phyloP scores from a whole-genome alignment of 805 yeast genomes.

The Blastobotrys muscicola region DNA sequence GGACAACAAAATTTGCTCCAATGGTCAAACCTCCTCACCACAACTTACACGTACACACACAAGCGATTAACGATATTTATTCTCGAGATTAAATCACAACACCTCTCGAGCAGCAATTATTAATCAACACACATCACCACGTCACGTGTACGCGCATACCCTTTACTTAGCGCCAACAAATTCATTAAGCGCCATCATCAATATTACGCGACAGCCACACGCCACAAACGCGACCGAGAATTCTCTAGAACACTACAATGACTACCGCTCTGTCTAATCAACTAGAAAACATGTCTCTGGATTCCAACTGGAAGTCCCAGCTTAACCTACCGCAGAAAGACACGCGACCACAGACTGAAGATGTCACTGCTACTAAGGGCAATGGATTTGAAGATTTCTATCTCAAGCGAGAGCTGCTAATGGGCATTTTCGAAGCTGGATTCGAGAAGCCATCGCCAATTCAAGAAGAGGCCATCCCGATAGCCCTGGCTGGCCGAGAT shows the following conservation, averaged over 20 bases:
- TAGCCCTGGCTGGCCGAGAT: constrained; percentile 91
- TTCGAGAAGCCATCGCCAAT: constrained; percentile 97
- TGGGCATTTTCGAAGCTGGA: constrained; percentile 99
- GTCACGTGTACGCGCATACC: neutral
- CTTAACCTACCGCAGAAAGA: constrained; percentile 77
- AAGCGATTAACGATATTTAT: neutral
- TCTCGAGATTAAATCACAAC: neutral
- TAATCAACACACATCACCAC: neutral
- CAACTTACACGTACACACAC: no score
- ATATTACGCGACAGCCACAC: neutral
- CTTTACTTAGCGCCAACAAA: neutral
- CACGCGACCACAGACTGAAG: constrained; percentile 94
- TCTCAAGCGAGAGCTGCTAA: constrained; percentile 82
- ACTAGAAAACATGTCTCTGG: constrained; percentile 9
- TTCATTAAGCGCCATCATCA: neutral
- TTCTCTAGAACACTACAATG: constrained; percentile 4
- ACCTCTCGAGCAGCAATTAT: neutral
- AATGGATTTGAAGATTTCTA: constrained; percentile 85
- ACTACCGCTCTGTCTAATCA: constrained; percentile 13
- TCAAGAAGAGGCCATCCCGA: constrained; percentile 95
- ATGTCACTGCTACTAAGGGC: constrained; percentile 86
- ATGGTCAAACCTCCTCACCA: neutral
- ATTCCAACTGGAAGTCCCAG: constrained; percentile 57
- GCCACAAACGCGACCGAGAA: no score
- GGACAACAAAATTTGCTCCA: neutral